phyloP scores from a whole-genome alignment of 73 alveolate species.

The Paramecium tetraurelia region DNA sequence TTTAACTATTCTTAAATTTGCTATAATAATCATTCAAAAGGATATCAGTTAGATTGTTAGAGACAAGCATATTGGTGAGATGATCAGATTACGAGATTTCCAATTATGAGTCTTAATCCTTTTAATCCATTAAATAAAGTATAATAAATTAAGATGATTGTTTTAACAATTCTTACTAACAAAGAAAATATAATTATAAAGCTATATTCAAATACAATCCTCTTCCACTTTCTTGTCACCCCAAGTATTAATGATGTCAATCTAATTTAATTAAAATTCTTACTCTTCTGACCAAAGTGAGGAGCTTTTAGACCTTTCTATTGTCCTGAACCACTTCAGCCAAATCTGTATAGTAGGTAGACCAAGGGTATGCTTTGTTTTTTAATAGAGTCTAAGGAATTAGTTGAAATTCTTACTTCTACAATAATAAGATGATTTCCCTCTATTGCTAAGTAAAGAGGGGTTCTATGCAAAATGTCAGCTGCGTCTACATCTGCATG shows the following conservation, averaged over 20 bases:
- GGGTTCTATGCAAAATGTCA: slow-evolving; percentile 30
- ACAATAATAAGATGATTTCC: neutral
- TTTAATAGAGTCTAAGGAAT: neutral
- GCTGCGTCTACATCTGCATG: slow-evolving; percentile 49
- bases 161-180: neutral
- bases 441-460: neutral
- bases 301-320: neutral
- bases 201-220: slow-evolving; percentile 10
- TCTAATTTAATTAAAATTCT: neutral
- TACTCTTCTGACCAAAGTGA: slow-evolving; percentile 15
- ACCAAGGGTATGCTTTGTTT: slow-evolving; percentile 47
- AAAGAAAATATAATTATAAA: neutral
- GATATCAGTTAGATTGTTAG: neutral
- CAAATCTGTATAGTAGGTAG: slow-evolving; percentile 13
- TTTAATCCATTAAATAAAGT: neutral
- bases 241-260: slow-evolving; percentile 6
- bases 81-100: neutral
- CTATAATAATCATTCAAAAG: neutral
- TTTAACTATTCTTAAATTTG: neutral
- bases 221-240: neutral
- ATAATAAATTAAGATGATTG: neutral
- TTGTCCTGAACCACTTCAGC: neutral
- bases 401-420: neutral
- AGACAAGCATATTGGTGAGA: neutral
- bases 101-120: neutral